These are phyloP conservation scores for Kitagawia praeruptora DNA, from an alignment of 129 eudicot species.

Conservation along the genomic window DNA sequence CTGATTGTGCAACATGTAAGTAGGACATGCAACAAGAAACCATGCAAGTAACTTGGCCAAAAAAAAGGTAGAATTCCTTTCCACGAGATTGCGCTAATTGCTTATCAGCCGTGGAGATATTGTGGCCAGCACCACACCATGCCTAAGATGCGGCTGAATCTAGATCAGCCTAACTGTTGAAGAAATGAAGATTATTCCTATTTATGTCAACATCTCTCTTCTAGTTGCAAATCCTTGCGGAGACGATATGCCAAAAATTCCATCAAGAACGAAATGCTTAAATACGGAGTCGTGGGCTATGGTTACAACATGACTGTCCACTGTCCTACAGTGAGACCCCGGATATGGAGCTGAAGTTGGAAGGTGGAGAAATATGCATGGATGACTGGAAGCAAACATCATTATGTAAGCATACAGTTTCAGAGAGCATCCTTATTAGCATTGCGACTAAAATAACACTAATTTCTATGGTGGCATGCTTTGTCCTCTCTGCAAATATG, in stretches of 20 bases:
- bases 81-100: not conserved
- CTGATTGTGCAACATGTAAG: not conserved
- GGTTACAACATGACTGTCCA: not conserved
- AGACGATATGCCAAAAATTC: not conserved
- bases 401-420: not conserved
- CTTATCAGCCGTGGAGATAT: not conserved
- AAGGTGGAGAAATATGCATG: not conserved
- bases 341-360: not conserved
- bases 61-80: not conserved
- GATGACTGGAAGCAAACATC: not conserved
- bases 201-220: not conserved
- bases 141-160: not conserved
- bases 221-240: not conserved
- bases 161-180: not conserved
- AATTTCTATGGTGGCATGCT: not conserved
- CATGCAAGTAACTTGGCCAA: not conserved
- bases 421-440: not conserved
- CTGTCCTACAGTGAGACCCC: not conserved
- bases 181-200: not conserved
- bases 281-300: not conserved
- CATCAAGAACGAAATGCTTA: not conserved
- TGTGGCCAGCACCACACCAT: not conserved
- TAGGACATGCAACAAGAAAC: not conserved
- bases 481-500: not conserved
- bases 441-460: not conserved